Base-by-base conservation (phyloP, 1,284 basidiomycete genomes). In the Spongiforma sp. region DNA sequence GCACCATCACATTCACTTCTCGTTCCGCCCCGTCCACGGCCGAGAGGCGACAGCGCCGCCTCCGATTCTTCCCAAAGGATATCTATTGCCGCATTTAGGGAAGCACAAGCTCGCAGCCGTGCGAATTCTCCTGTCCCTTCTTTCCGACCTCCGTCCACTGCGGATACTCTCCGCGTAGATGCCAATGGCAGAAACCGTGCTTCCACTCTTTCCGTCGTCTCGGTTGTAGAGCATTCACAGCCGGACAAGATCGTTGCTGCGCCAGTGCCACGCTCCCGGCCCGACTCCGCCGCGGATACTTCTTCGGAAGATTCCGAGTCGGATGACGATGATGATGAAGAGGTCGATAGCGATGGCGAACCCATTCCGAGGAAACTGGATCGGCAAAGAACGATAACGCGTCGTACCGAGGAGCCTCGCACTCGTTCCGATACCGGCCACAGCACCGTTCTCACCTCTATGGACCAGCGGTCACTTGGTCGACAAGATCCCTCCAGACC, bases 21-120 rank as follows among this genome's bases (percentile, higher is more conserved):
- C 11, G 76, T 78, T 10, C 80, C 77, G 17, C 75, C 75, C 7
- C 76, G 73, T 28, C 79, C 76, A 30, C 82, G 88, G 15, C 84
- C 86, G 28, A 83, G 89, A 69, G 86, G 82, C 28, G 78, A 80
- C 55, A 89, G 88, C 75, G 72, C 81, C 64, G 84, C 84, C n/a
- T 88, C 87, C 4, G 88, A 90, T 57, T 79, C 84, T 15, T 87
- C 86, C 6, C 89, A 90, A 67, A 83, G 89, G 59, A 92, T 93
- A 57, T 90, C 89, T 12, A 87, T 93, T 32, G 90, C 90, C 5
- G 91, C 90, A 4, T 93, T 93, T 73, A 84, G 89, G 59, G 91
- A 93, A 79, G 89, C 86, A 41, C 89, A 91, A 62, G 88, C 89
- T 14, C 80, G 89, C 54, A 81, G 87, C 68, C 76, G 81, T 37